A percentile compares a stretch with the other conserved stretches of the same genome.
These are phyloP conservation scores for Beauveria australis DNA, from an alignment of 2,329 filamentous ascomycete species.

Conservation along the genomic window DNA sequence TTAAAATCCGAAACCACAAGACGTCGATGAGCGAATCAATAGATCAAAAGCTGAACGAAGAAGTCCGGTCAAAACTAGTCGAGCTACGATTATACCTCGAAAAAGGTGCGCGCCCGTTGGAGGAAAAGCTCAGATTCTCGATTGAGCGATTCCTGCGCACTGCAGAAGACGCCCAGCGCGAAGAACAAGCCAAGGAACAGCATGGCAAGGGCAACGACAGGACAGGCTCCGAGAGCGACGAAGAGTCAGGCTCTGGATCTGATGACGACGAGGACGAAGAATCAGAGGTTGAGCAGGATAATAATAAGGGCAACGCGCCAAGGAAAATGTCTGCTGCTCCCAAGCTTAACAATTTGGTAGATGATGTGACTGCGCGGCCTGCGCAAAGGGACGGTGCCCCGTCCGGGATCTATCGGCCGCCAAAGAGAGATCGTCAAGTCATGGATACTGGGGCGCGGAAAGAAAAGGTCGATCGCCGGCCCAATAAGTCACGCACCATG, in stretches of 20 bases:
- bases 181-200: slow-evolving; percentile 28
- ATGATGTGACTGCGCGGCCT: slow-evolving; percentile 23
- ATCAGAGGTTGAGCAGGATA: slow-evolving; percentile 14
- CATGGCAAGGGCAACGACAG: slow-evolving; percentile 18
- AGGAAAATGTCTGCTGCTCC: slow-evolving; percentile 24
- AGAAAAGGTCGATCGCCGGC: slow-evolving; percentile 52
- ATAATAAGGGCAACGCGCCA: slow-evolving; percentile 13
- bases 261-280: slow-evolving; percentile 26
- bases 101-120: slow-evolving; percentile 81
- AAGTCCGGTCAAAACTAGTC: slow-evolving; percentile 77
- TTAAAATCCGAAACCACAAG: slow-evolving; percentile 61
- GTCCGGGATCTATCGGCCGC: slow-evolving; percentile 78
- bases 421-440: slow-evolving; percentile 75
- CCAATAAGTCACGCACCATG: slow-evolving; percentile 71
- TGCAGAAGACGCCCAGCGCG: slow-evolving; percentile 61
- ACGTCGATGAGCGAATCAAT: slow-evolving; percentile 13
- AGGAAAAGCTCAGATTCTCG: slow-evolving; percentile 87
- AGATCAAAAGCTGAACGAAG: slow-evolving; percentile 41
- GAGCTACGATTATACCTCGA: slow-evolving; percentile 90
- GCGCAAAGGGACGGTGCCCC: slow-evolving; percentile 25
- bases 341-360: slow-evolving; percentile 24
- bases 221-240: slow-evolving; percentile 13
- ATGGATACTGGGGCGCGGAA: slow-evolving; percentile 60
- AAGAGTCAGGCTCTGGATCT: slow-evolving; percentile 21
- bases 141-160: slow-evolving; percentile 90